These are phyloP conservation scores for Sextonia rubra DNA, from an alignment of 164 flowering plant species.

Conservation along the genomic window DNA sequence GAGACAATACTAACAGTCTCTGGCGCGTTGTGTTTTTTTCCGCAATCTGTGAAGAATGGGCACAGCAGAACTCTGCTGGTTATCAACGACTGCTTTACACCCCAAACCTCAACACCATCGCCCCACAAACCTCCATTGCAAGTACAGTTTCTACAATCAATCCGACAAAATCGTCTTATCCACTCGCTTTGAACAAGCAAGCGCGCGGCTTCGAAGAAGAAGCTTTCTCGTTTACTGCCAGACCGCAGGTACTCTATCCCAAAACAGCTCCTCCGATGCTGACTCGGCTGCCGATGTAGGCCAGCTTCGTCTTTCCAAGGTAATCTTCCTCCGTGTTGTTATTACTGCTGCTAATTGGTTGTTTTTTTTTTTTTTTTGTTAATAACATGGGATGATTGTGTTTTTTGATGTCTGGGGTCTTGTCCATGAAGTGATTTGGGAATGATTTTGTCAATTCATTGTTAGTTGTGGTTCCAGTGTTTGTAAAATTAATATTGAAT, in stretches of 20 bases:
- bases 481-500: no score
- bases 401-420: no score
- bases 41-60: background rate
- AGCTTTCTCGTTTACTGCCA: slow-evolving; percentile 17
- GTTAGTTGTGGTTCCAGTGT: no score
- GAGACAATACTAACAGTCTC: no score
- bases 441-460: no score
- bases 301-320: slow-evolving; percentile 43
- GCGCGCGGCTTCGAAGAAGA: background rate
- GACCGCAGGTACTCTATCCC: slow-evolving; percentile 24
- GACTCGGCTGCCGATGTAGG: slow-evolving; percentile 20
- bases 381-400: no score
- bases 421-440: no score
- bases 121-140: background rate
- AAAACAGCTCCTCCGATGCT: slow-evolving; percentile 9
- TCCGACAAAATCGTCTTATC: background rate
- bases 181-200: background rate
- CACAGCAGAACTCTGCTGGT: background rate
- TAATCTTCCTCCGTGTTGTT: no score
- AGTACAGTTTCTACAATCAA: background rate
- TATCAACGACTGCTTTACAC: background rate
- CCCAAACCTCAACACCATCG: background rate
- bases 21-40: no score
- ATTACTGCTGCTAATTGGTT: no score
- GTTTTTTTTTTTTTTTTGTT: no score